phyloP scores from a whole-genome alignment of 305 asterid genomes.

The Fraxinus sp. region DNA sequence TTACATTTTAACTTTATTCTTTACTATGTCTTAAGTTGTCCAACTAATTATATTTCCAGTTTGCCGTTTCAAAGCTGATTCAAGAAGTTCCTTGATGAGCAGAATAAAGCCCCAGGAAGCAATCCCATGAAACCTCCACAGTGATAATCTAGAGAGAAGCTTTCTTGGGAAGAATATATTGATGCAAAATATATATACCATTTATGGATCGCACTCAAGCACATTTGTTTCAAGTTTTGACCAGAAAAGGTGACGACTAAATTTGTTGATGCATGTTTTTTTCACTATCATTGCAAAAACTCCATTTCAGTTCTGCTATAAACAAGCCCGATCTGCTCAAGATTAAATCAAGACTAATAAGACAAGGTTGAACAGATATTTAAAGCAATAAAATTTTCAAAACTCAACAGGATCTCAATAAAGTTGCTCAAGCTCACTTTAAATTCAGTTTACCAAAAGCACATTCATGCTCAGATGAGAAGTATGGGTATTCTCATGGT shows the following conservation, averaged over 20 bases:
- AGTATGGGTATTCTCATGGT: neutral
- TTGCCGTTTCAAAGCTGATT: slow-evolving; percentile 1
- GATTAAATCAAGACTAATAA: neutral
- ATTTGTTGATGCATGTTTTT: neutral
- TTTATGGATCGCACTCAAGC: slow-evolving; percentile 9
- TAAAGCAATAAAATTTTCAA: neutral
- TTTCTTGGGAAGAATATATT: neutral
- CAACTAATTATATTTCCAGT: neutral
- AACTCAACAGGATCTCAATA: neutral
- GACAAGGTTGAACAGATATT: neutral
- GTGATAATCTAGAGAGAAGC: slow-evolving; percentile 5
- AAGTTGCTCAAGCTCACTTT: neutral
- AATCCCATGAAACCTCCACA: slow-evolving; percentile 9
- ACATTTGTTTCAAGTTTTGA: slow-evolving; percentile 5
- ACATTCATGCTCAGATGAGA: neutral
- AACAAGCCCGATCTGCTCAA: neutral
- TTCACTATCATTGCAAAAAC: neutral
- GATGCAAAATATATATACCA: neutral
- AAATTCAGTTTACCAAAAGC: neutral
- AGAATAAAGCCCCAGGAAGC: slow-evolving; percentile 14
- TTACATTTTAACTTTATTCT: neutral
- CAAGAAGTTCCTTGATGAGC: slow-evolving; percentile 15
- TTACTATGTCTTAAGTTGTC: neutral
- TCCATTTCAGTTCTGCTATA: neutral
- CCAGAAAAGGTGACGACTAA: neutral